Evolutionary conservation across 257 asterid species (phyloP), one percentile per base, ranked within the genome.

Genomic region (Ballota nigra): DNA sequence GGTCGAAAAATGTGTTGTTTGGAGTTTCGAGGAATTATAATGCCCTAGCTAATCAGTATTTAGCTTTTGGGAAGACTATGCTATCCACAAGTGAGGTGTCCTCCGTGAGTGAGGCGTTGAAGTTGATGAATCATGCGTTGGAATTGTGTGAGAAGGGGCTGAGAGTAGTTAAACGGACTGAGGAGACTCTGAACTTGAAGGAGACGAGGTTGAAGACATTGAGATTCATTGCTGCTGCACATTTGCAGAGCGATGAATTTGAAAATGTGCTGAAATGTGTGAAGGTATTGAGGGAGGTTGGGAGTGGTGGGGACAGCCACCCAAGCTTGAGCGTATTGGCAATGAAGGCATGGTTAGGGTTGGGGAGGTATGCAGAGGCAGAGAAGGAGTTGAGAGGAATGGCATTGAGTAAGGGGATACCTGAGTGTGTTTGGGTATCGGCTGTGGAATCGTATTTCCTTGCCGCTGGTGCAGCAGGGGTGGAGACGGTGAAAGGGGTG

Each of bases 261-360:
- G 99, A 94, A 83, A 88, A 86, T 22, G 99, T 92, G 59, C 72
- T 94, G 88, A 94, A 89, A 81, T 94, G 99, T 49, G 96, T 91
- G 57, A 89, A 88, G 83, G 89, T 94, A 51, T 78, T 89, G 84
- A 92, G 93, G 75, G 96, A 92, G 58, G 86, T 92, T 33, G 90
- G 85, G 45, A 78, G 77, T 52, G 87, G 86, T 53, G 91, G 88
- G 66, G 98, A 86, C 61, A 77, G 80, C 68, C 98, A 94, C 73
- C 98, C 99, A 13, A 95, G 98, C 75, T 79, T 95, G 87, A 88
- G 90, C 53, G 98, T 95, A 57, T 77, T 95, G 86, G 96, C 96
- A 4, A 92, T 95, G 99, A 95, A 95, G 83, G 99, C 97, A 23
- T 95, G 98, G 98, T 77, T 95, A 72, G 99, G 99, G 58, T 67